A percentile compares a stretch with the other conserved stretches of the same genome.
phyloP scores from a whole-genome alignment of 176 grass and related monocot species.

The Juncus effusus region DNA sequence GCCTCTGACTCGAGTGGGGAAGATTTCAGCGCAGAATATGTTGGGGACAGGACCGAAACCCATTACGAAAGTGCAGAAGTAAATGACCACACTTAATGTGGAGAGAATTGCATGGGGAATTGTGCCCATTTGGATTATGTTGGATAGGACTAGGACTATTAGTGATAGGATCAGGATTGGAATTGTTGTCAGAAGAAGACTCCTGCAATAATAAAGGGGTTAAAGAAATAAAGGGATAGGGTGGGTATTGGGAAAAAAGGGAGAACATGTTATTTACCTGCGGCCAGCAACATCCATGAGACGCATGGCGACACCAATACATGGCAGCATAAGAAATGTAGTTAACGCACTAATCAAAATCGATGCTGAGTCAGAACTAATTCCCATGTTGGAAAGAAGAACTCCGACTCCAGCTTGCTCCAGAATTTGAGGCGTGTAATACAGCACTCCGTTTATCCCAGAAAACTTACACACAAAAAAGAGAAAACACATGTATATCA shows the following conservation, averaged over 20 bases:
- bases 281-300: slow-evolving; percentile 87
- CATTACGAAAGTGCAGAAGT: slow-evolving; percentile 91
- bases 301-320: slow-evolving; percentile 75
- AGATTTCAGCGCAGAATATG: slow-evolving; percentile 80
- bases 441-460: slow-evolving; percentile 81
- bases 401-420: slow-evolving; percentile 81
- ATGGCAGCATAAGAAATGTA: slow-evolving; percentile 74
- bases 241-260: neutral
- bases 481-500: neutral
- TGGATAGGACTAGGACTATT: slow-evolving; percentile 39
- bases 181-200: slow-evolving; percentile 67
- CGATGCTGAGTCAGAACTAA: slow-evolving; percentile 56
- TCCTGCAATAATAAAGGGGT: slow-evolving; percentile 21
- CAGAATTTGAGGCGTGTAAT: slow-evolving; percentile 90
- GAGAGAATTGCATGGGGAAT: slow-evolving; percentile 58
- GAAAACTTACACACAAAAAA: slow-evolving; percentile 44
- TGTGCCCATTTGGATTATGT: slow-evolving; percentile 35
- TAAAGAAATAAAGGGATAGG: neutral
- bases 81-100: slow-evolving; percentile 55
- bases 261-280: slow-evolving; percentile 18
- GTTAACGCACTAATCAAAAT: slow-evolving; percentile 70
- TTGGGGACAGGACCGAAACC: slow-evolving; percentile 81
- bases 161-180: slow-evolving; percentile 61
- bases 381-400: slow-evolving; percentile 40
- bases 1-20: slow-evolving; percentile 68